These are phyloP conservation scores for Sisymbrium altissimum DNA, from an alignment of 345 rosid species.

Conservation along the genomic window DNA sequence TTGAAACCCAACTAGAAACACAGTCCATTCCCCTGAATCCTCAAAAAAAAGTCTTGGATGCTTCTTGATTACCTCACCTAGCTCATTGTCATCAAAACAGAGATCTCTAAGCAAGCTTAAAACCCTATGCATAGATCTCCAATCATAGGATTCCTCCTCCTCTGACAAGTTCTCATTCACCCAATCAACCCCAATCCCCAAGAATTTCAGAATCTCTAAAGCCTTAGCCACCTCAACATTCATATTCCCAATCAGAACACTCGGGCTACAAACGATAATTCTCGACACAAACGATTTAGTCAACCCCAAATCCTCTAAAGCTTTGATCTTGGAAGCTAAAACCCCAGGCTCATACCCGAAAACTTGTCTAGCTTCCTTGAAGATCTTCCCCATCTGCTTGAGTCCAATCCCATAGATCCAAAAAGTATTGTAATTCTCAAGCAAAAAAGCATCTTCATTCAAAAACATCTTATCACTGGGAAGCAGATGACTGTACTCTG, in stretches of 20 bases:
- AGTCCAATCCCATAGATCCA: slow-evolving; percentile 53
- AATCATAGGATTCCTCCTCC: slow-evolving; percentile 41
- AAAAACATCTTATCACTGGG: slow-evolving; percentile 50
- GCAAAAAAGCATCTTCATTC: slow-evolving; percentile 54
- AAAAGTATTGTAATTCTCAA: slow-evolving; percentile 59
- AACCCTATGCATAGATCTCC: slow-evolving; percentile 48
- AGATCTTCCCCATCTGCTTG: slow-evolving; percentile 53
- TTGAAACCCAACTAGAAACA: slow-evolving; percentile 44
- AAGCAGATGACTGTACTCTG: slow-evolving; percentile 45
- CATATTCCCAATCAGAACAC: slow-evolving; percentile 45
- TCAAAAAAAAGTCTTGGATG: slow-evolving; percentile 55
- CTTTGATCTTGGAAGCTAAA: slow-evolving; percentile 48
- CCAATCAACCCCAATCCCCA: slow-evolving; percentile 47
- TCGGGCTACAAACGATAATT: slow-evolving; percentile 48
- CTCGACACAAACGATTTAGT: slow-evolving; percentile 39
- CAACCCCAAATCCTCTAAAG: slow-evolving; percentile 59
- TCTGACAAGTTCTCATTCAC: slow-evolving; percentile 40
- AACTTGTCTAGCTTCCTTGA: slow-evolving; percentile 50
- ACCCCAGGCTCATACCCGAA: slow-evolving; percentile 47
- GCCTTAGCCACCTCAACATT: slow-evolving; percentile 45
- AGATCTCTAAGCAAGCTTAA: slow-evolving; percentile 39
- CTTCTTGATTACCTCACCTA: slow-evolving; percentile 38
- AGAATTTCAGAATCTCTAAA: slow-evolving; percentile 42
- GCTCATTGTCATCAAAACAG: slow-evolving; percentile 37
- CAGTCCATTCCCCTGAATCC: slow-evolving; percentile 45